Evolutionary conservation across 768 basidiomycete genomes (phyloP).

Genomic region (Auriscalpium orientale): DNA sequence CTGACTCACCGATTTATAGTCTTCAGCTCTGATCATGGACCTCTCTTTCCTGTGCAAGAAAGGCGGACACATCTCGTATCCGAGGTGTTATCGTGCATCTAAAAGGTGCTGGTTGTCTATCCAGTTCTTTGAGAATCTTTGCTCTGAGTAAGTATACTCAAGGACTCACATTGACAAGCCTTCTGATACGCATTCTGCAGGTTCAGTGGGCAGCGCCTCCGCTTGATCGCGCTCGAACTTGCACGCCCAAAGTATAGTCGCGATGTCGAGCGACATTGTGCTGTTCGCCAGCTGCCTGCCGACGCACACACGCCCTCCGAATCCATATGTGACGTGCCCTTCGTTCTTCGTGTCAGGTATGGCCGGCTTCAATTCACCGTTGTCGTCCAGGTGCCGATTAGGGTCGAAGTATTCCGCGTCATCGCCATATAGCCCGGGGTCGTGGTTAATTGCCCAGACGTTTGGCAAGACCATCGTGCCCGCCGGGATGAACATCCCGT

Average conservation of each 20-base stretch:
- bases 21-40: too few relatives aligned
- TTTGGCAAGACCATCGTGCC: conserved; percentile 27
- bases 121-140: not conserved
- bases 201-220: not conserved
- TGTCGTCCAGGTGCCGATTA: conserved; percentile 6
- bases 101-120: conserved; percentile 11
- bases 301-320: conserved; percentile 12
- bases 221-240: conserved; percentile 9
- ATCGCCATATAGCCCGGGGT: conserved; percentile 2
- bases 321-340: conserved; percentile 10
- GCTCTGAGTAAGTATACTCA: not conserved
- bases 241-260: conserved; percentile 12
- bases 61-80: conserved; percentile 2
- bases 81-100: conserved; percentile 14
- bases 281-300: conserved; percentile 12
- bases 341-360: not conserved
- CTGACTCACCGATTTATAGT: too few relatives aligned
- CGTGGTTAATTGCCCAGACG: conserved; percentile 2
- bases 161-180: conserved; percentile 8
- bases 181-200: not conserved
- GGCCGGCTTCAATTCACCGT: not conserved
- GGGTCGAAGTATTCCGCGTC: conserved; percentile 15
- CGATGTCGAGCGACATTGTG: conserved; percentile 13
- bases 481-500: conserved; percentile 25
- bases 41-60: not conserved